Percentiles rank a stretch among this genome's conserved stretches.
phyloP scores from a whole-genome alignment of 345 rosid species.

The Brassica carinata region DNA sequence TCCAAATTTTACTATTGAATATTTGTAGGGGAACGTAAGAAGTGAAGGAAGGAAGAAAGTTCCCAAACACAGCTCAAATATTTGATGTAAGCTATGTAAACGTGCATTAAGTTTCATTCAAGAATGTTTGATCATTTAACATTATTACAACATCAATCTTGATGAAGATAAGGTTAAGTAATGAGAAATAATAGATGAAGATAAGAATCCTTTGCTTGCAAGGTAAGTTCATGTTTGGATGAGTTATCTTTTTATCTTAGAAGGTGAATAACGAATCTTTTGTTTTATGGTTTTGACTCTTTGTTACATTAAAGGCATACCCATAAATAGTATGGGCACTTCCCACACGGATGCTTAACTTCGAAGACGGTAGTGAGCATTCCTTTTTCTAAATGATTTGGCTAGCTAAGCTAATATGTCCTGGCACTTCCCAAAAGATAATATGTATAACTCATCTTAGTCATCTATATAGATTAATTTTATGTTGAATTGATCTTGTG shows the following conservation, averaged over 20 bases:
- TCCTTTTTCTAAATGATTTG: background rate
- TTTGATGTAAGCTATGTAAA: slow-evolving; percentile 1
- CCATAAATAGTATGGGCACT: slow-evolving; percentile 22
- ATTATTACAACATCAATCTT: slow-evolving; percentile 22
- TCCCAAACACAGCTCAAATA: slow-evolving; percentile 17
- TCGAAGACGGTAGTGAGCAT: slow-evolving; percentile 15
- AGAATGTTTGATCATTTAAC: slow-evolving; percentile 6
- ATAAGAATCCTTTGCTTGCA: slow-evolving; percentile 42
- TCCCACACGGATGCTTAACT: slow-evolving; percentile 37
- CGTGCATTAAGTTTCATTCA: background rate
- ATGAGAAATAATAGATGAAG: slow-evolving; percentile 34
- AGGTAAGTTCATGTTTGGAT: slow-evolving; percentile 41
- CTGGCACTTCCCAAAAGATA: no score
- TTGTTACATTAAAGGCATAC: slow-evolving; percentile 7
- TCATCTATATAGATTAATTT: background rate
- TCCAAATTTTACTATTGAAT: slow-evolving; percentile 1
- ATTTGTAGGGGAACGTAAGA: slow-evolving; percentile 19
- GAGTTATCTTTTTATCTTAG: slow-evolving; percentile 35
- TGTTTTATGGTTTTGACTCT: slow-evolving; percentile 28
- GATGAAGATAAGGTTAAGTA: slow-evolving; percentile 34
- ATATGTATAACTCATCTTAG: background rate
- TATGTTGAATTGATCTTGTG: background rate
- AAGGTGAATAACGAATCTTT: slow-evolving; percentile 42
- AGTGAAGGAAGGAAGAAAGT: slow-evolving; percentile 26
- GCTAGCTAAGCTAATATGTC: background rate